Base-by-base conservation (phyloP, 345 rosid genomes). In the Aquilaria malaccensis region DNA sequence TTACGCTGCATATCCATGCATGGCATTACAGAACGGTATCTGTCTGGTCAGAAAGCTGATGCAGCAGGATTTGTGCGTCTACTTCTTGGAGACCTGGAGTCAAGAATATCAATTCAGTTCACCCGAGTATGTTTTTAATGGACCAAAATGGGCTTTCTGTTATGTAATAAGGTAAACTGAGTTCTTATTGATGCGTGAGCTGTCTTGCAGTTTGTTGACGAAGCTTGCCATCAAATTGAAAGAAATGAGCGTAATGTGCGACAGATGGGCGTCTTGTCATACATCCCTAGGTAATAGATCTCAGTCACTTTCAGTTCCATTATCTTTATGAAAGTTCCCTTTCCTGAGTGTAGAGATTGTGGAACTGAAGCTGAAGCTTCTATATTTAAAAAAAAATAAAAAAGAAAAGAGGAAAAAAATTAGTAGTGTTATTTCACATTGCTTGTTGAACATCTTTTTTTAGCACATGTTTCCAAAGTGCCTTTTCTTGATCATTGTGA, bases 21-120 rank as follows among this genome's bases (percentile, higher is more conserved):
- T 81, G 99, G 99, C 66, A 87, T 87, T 70, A 94, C 99, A 50
- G 97, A 94, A 70, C 84, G 89, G 33, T 94, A 90, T 76, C 89
- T 90, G 54, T 94, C 99, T 72, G 95, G 99, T 59, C 99, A 95
- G 77, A 93, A 89, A 82, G 98, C 96, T 77, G 99, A 95, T 80
- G 96, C 99, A 59, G 99, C 99, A 59, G 97, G 99, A 58, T 95
- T 95, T 72, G 99, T 95, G 76, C 96, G 97, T 31, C 83, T 91
- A 68, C 79, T 95, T 79, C 97, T 94, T 59, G 99, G 96, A 50
- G 97, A 91, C 73, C 79, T 95, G 63, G 95, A 95, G 76, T 86
- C 95, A 3, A 85, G 86, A 74, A 81, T 95, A 68, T 95, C 99
- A 70, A 74, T 82, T 91, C 99, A 88, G 72, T 95, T 95, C 52